Evolutionary conservation across 2,329 filamentous ascomycete genomes (phyloP).

Genomic region (Stagonosporopsis rhizophila): DNA sequence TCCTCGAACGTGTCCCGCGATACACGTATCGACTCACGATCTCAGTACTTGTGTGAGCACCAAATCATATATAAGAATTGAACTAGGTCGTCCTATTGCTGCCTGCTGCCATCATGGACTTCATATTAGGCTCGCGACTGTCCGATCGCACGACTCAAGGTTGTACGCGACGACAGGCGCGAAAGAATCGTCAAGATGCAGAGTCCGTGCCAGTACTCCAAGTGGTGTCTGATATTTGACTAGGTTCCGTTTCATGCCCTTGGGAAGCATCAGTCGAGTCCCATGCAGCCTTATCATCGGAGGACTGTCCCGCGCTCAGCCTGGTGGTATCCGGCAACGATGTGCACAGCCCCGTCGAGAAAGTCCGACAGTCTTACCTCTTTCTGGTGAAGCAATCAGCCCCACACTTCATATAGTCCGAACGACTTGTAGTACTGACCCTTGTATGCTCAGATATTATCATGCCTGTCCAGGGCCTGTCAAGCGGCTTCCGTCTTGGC

Average conservation of each 20-base stretch:
- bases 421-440: neutral
- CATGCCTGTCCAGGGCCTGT: conserved; percentile 8
- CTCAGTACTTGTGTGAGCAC: neutral
- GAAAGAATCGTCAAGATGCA: neutral
- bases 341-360: conserved; percentile 7
- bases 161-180: neutral
- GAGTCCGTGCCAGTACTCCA: neutral
- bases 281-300: neutral
- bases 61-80: neutral
- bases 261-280: neutral
- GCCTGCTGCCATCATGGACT: neutral
- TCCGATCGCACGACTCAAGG: neutral
- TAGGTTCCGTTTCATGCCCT: neutral
- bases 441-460: neutral
- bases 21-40: neutral
- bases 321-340: conserved; percentile 1
- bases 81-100: neutral
- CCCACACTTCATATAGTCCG: neutral
- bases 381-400: neutral
- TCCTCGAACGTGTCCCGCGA: neutral
- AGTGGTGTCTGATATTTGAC: neutral
- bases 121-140: neutral
- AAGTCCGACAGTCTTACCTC: conserved; percentile 7
- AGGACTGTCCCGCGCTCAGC: neutral
- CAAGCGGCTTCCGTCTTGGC: conserved; percentile 5